Conservation (phyloP, 257 asterid genomes). For the Solanum medicagineum region DNA sequence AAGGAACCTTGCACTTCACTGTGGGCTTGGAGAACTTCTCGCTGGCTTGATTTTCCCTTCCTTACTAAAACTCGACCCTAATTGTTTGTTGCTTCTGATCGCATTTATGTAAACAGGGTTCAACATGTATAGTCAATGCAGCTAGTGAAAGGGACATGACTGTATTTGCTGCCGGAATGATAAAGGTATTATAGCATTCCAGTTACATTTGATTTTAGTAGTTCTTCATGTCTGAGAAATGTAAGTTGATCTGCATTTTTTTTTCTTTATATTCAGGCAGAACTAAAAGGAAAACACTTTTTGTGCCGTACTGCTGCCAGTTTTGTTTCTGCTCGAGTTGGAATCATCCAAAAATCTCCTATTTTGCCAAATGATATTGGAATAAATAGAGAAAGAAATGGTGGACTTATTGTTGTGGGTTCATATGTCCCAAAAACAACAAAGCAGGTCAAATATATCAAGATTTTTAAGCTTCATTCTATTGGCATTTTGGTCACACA, state of each 20-base stretch:
- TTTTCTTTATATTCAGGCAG: conserved; percentile 53
- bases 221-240: conserved; percentile 2
- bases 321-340: conserved; percentile 91
- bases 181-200: conserved; percentile 41
- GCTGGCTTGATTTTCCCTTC: not conserved
- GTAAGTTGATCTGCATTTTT: conserved; percentile 6
- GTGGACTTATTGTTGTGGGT: conserved; percentile 92
- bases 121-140: conserved; percentile 87
- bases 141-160: conserved; percentile 95
- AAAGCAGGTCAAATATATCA: conserved; percentile 51
- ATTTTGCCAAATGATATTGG: conserved; percentile 59
- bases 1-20: not conserved
- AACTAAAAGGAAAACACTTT: conserved; percentile 78
- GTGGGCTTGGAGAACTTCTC: not conserved
- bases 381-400: conserved; percentile 35
- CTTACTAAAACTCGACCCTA: not conserved
- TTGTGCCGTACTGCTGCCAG: conserved; percentile 99
- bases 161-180: conserved; percentile 94
- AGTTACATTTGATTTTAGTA: not conserved
- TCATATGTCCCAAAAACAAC: conserved; percentile 98
- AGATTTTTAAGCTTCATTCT: not conserved
- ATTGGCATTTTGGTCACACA: not conserved
- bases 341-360: conserved; percentile 75
- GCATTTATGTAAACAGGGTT: conserved; percentile 50
- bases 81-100: not conserved